Conservation (phyloP, 2,329 filamentous ascomycete species). For the Fusarium vanettenii region DNA sequence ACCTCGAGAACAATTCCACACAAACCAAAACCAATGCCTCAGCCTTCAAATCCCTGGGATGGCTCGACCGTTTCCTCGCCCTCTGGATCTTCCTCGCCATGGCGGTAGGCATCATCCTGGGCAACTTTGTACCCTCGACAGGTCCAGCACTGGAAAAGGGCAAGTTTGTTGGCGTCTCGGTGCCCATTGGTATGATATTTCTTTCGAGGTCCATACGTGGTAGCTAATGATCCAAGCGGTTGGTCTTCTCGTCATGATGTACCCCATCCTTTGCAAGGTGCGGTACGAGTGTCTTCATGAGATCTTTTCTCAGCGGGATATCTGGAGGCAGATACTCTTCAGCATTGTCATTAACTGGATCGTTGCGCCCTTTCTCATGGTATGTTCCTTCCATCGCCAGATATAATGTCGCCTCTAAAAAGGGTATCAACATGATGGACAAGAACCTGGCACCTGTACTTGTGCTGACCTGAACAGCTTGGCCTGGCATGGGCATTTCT, state of each 20-base stretch:
- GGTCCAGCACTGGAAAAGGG: constrained; percentile 74
- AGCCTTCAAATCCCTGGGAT: constrained; percentile 65
- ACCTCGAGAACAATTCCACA: constrained; percentile 18
- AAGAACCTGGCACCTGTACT: no score
- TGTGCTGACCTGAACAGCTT: constrained; percentile 56
- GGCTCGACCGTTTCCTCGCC: constrained; percentile 72
- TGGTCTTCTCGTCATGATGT: constrained; percentile 92
- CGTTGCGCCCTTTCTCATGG: constrained; percentile 84
- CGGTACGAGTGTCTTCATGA: constrained; percentile 80
- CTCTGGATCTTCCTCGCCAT: constrained; percentile 85
- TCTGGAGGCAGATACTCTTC: constrained; percentile 86
- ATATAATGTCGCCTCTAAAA: not conserved
- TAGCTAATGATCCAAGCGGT: no score
- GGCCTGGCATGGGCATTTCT: constrained; percentile 76
- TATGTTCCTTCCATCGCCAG: constrained; percentile 47
- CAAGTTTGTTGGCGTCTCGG: constrained; percentile 75
- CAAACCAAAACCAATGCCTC: constrained; percentile 43
- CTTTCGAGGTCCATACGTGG: no score
- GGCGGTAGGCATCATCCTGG: constrained; percentile 78
- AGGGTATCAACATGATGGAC: not conserved
- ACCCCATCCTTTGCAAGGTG: constrained; percentile 90
- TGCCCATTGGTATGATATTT: no score
- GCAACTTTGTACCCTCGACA: constrained; percentile 76
- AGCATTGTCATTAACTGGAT: constrained; percentile 86
- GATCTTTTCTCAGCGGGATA: constrained; percentile 67